Conservation (phyloP, 495 filamentous ascomycete species). For the Massariosphaeria phaeospora region DNA sequence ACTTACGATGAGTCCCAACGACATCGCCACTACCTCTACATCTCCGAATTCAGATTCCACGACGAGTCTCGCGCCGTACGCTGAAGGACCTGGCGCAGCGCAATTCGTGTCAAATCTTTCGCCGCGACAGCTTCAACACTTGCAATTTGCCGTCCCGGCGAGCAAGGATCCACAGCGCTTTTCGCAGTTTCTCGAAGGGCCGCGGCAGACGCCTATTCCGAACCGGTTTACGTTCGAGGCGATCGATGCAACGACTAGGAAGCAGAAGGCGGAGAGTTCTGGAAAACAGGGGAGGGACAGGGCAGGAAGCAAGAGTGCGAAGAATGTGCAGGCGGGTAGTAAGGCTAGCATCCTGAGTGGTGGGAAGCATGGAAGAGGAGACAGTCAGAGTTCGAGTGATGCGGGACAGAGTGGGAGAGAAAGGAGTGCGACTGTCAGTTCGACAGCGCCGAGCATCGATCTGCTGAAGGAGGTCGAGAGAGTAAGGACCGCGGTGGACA, state of each 20-base stretch:
- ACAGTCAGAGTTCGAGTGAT: too few species aligned
- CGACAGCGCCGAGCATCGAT: background rate
- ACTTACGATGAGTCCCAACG: background rate
- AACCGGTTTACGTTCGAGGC: slow-evolving; percentile 26
- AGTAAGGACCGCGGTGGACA: slow-evolving; percentile 3
- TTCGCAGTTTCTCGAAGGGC: slow-evolving; percentile 18
- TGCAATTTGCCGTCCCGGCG: slow-evolving; percentile 6
- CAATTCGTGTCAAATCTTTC: slow-evolving; percentile 12
- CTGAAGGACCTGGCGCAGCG: slow-evolving; percentile 12
- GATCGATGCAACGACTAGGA: background rate
- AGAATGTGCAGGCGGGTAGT: background rate
- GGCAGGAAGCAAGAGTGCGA: background rate
- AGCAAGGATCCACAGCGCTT: slow-evolving; percentile 18
- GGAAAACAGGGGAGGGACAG: background rate
- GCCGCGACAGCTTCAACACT: slow-evolving; percentile 11
- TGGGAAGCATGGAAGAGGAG: too few species aligned
- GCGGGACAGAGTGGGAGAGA: background rate
- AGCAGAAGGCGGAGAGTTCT: background rate
- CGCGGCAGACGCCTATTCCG: slow-evolving; percentile 15
- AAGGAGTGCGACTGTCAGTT: background rate
- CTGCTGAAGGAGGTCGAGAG: slow-evolving; percentile 10
- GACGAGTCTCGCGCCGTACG: too few species aligned
- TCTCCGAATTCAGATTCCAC: slow-evolving; percentile 1
- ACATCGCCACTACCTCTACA: background rate
- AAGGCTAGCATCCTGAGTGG: too few species aligned